Evolutionary conservation across 2,329 filamentous ascomycete genomes (phyloP), one percentile per base, ranked within the genome.

Genomic region (Trichoderma cornu-damae): DNA sequence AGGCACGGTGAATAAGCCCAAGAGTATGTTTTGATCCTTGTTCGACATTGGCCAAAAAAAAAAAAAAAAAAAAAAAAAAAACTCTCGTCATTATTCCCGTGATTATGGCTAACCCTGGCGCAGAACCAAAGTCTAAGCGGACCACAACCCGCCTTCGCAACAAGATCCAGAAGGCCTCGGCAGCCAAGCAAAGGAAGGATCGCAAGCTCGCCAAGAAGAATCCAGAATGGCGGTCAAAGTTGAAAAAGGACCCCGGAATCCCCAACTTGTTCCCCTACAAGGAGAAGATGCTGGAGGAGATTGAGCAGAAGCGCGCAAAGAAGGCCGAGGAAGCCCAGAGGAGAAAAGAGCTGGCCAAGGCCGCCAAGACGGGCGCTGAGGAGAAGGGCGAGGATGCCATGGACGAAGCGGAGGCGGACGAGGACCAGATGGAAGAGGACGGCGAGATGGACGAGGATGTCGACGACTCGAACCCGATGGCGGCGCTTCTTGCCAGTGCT

Each of bases 181-280:
- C 84, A 40, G 86, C 89, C 61, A 99, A 99, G 79, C 90, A 96
- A 75, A 85, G 86, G 70, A 99, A 99, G 75, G 78, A 85, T 61
- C 87, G 86, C 69, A 97, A 96, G 79, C 79, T 85, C 57, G 90
- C 88, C 57, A 97, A 96, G 79, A 91, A 96, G 84, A 96, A 96
- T 73, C 93, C 94, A 32, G 85, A 96, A 89, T 97, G 94, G 91
- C 85, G 89, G 65, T 92, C 90, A 59, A 89, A 91, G 72, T 72
- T 96, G 65, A 97, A 96, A 83, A 99, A 97, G 78, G 94, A 99
- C 68, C 94, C 93, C 22, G 94, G 94, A 48, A 96, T 99, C 61
- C 94, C 94, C 38, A 99, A 97, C 70, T 77, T 96, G 34, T 99
- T 96, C 76, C 94, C 94, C 1, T 96, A 94, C 80, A 99, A 99